Base-by-base conservation (phyloP, 2,329 filamentous ascomycete genomes). In the Penicillium italicum region DNA sequence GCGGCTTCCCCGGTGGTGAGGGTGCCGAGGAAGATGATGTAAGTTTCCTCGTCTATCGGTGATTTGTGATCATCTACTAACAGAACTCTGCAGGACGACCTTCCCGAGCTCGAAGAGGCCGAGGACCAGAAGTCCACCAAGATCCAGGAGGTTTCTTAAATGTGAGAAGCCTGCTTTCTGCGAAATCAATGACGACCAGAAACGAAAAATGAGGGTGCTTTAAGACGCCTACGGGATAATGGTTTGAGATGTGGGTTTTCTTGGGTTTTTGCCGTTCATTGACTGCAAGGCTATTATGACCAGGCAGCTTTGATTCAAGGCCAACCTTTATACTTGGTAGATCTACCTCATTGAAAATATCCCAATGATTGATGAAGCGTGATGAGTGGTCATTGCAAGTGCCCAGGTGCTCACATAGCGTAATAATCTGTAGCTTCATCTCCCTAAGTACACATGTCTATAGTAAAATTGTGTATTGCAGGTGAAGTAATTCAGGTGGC, bases 41-140 rank as follows among this genome's bases (percentile, higher is more conserved):
- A 2, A 83, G 82, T 11, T 85, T 86, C 6, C 34, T 42, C 9
- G 28, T 30, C 28, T 50, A 31, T 26, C 14, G 16, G 11, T 31
- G 11, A 44, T 31, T 20, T 47, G 18, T 44, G 26, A n/a, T 53
- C 41, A 7, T 18, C 16, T 28, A 53, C 53, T 66, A 44, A 62
- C 50, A 46, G 16, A 26, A 4, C 9, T 56, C 14, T 24, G 36
- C 87, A 90, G 50, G 89, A 91, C 4, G 90, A 93, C n/a, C 91
- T 96, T 86, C 91, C 91, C 55, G 85, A 84, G 65, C 85, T 95
- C 40, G 77, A 72, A 66, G 72, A 69, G 59, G 66, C 57, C 38
- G 76, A 78, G 0, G 37, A 6, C 53, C 73, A 73, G 57, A 72
- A 74, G 64, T 64, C 69, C 38, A 24, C 63, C 51, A 74, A 74